Conservation (phyloP, 2,329 filamentous ascomycete genomes). For the Xylariaceae sp. region DNA sequence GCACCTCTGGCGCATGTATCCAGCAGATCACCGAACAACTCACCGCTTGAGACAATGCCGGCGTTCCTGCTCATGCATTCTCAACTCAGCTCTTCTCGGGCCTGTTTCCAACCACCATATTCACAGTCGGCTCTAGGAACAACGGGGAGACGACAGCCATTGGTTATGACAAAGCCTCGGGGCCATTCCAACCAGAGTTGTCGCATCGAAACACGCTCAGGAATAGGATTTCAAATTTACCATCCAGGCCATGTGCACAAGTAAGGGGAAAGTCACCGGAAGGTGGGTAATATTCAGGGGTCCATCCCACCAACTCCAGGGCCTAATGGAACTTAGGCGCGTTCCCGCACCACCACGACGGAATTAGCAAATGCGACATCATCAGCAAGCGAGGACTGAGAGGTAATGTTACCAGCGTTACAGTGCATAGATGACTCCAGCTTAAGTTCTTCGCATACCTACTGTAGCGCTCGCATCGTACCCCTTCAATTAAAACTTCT, state of each 20-base stretch:
- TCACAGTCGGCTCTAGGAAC: not conserved
- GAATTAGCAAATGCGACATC: not conserved
- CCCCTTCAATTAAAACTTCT: not conserved
- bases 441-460: not conserved
- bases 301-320: not conserved
- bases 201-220: not conserved
- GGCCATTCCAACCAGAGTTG: not conserved
- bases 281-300: not conserved
- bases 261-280: no score
- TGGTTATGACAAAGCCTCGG: not conserved
- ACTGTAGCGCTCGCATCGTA: not conserved
- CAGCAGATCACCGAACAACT: not conserved
- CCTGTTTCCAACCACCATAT: not conserved
- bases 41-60: no score
- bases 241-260: no score
- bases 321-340: not conserved
- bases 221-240: not conserved
- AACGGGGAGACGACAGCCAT: not conserved
- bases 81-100: no score
- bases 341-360: not conserved
- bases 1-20: not conserved
- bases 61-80: no score
- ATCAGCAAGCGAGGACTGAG: not conserved
- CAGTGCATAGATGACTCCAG: not conserved
- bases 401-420: not conserved